A percentile compares a stretch with the other conserved stretches of the same genome.
Conservation (phyloP, 345 rosid species). For the Lumnitzera littorea region DNA sequence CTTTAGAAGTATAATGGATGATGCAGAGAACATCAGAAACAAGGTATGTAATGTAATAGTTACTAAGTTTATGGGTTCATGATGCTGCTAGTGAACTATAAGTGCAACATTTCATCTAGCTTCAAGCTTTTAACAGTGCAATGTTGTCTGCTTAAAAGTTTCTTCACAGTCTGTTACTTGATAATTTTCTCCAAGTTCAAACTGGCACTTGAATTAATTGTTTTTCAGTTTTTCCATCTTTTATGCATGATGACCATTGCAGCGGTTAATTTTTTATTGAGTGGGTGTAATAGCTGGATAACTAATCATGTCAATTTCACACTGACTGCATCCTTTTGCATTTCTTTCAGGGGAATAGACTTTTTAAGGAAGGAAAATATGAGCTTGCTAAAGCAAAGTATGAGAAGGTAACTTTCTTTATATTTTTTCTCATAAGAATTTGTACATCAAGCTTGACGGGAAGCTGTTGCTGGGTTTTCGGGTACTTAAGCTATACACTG, state of each 20-base stretch:
- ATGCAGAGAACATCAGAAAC: constrained; percentile 78
- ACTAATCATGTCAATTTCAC: neutral
- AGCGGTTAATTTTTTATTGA: too few relatives aligned
- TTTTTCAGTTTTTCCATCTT: too few relatives aligned
- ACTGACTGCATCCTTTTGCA: constrained; percentile 1
- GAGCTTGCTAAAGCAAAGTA: constrained; percentile 93
- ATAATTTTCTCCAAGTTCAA: too few relatives aligned
- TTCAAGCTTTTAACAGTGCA: neutral
- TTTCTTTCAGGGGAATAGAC: constrained; percentile 79
- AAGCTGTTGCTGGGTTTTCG: neutral
- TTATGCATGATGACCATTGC: too few relatives aligned
- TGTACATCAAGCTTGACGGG: neutral
- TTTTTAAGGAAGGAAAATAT: constrained; percentile 90
- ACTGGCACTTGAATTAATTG: too few relatives aligned
- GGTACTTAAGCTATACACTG: too few relatives aligned
- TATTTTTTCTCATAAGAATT: neutral
- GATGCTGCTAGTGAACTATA: neutral
- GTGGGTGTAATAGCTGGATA: too few relatives aligned
- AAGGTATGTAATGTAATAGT: constrained; percentile 40
- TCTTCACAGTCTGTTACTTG: too few relatives aligned
- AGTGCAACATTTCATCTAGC: too few relatives aligned
- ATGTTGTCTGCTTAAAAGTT: neutral
- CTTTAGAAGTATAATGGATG: constrained; percentile 85
- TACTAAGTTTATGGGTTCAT: constrained; percentile 1
- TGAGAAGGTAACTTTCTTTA: constrained; percentile 60